Conservation (phyloP, 2,329 filamentous ascomycete genomes). For the Tolypocladium tundrense region DNA sequence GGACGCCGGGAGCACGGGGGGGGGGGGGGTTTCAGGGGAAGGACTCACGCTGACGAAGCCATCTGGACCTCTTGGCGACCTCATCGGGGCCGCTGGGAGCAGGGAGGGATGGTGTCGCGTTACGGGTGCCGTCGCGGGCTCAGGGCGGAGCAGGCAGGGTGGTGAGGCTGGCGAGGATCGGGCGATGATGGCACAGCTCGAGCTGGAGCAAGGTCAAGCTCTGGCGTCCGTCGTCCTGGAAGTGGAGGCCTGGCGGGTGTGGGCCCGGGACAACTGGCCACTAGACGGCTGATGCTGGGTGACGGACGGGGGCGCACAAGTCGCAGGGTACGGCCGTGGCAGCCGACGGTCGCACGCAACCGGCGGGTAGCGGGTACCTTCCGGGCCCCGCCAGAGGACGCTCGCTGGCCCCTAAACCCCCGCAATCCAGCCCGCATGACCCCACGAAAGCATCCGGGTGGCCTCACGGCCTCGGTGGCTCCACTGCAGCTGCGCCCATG, state of each 20-base stretch:
- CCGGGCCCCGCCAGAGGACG: neutral
- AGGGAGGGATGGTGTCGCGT: neutral
- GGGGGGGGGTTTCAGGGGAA: neutral
- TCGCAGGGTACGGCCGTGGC: neutral
- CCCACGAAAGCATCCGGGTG: constrained; percentile 8
- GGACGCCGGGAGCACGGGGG: neutral
- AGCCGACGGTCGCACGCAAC: neutral
- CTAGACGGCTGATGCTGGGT: neutral
- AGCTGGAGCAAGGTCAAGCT: neutral
- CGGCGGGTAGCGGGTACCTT: neutral
- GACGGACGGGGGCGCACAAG: neutral
- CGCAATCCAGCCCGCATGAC: constrained; percentile 17
- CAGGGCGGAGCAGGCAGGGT: neutral
- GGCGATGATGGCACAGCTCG: neutral
- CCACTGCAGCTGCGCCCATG: neutral
- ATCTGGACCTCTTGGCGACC: constrained; percentile 7
- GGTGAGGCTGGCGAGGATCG: neutral
- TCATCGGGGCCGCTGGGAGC: constrained; percentile 1
- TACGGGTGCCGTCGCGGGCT: neutral
- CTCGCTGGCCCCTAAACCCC: constrained; percentile 9
- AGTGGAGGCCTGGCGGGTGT: neutral
- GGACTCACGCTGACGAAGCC: constrained; percentile 17
- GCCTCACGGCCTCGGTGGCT: neutral
- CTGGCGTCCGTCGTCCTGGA: neutral
- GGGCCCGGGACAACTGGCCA: neutral